Evolutionary conservation across 768 basidiomycete genomes (phyloP).

Genomic region (Steccherinum ochraceum): DNA sequence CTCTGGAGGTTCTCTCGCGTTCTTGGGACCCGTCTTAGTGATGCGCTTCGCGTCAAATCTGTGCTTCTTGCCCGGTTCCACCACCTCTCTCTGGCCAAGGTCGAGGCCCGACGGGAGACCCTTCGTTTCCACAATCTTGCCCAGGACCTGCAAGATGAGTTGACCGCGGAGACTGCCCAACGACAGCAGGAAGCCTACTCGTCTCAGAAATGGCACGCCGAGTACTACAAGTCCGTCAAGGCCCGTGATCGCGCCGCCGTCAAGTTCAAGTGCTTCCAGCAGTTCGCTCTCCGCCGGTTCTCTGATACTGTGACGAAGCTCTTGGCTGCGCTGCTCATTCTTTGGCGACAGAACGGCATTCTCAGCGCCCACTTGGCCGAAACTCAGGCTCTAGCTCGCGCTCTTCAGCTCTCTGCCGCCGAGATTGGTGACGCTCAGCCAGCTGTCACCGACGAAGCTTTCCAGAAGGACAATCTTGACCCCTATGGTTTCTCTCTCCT

Average conservation of each 20-base stretch:
- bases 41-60: neutral
- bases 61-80: conserved; percentile 1
- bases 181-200: neutral
- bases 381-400: neutral
- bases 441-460: neutral
- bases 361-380: neutral
- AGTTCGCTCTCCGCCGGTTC: neutral
- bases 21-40: neutral
- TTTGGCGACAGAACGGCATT: conserved; percentile 7
- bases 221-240: conserved; percentile 5
- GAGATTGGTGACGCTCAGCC: neutral
- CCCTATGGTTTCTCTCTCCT: neutral
- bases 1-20: conserved; percentile 1
- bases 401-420: neutral
- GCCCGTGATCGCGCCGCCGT: neutral
- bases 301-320: neutral
- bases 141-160: neutral
- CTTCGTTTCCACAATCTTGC: neutral
- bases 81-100: conserved; percentile 1
- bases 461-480: neutral
- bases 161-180: neutral
- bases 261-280: conserved; percentile 1
- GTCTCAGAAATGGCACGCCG: neutral
- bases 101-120: neutral
- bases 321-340: conserved; percentile 5